Evolutionary conservation across 2,329 filamentous ascomycete genomes (phyloP).

Genomic region (Neonectria faginata): DNA sequence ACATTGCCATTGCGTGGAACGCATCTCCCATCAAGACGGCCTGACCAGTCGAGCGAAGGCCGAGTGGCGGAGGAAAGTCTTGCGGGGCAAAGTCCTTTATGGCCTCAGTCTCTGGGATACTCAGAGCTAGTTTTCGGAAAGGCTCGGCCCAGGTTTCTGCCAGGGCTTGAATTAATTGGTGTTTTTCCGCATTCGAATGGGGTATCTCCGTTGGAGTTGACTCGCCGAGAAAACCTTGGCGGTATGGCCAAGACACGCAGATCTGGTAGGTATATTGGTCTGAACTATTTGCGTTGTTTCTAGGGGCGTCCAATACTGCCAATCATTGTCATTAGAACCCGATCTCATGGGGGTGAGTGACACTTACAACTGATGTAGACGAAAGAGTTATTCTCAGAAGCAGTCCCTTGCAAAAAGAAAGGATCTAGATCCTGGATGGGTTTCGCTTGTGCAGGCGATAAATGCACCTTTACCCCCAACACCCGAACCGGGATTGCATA

Average conservation of each 20-base stretch:
- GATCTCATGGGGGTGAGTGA: rapidly evolving
- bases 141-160: conserved; percentile 62
- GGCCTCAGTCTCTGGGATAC: conserved; percentile 55
- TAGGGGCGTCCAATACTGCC: conserved; percentile 61
- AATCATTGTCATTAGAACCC: neutral
- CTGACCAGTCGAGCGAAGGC: conserved; percentile 53
- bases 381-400: conserved; percentile 63
- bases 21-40: conserved; percentile 66
- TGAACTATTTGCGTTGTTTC: conserved; percentile 48
- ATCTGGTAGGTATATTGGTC: conserved; percentile 60
- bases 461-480: conserved; percentile 59
- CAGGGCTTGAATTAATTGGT: conserved; percentile 57
- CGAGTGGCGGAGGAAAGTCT: conserved; percentile 59
- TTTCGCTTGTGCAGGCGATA: conserved; percentile 55
- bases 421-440: conserved; percentile 62
- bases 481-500: conserved; percentile 61
- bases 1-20: conserved; percentile 70
- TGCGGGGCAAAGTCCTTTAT: conserved; percentile 59
- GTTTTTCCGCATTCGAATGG: conserved; percentile 50
- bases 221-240: conserved; percentile 49
- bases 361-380: conserved; percentile 63
- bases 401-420: conserved; percentile 65
- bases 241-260: conserved; percentile 63
- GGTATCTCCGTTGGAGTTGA: conserved; percentile 55
- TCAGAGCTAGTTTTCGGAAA: conserved; percentile 56